Percentiles rank a stretch among this genome's conserved stretches.
phyloP scores from a whole-genome alignment of 192 early-diverging fungal genomes.

The Dimargaris cristalligena region DNA sequence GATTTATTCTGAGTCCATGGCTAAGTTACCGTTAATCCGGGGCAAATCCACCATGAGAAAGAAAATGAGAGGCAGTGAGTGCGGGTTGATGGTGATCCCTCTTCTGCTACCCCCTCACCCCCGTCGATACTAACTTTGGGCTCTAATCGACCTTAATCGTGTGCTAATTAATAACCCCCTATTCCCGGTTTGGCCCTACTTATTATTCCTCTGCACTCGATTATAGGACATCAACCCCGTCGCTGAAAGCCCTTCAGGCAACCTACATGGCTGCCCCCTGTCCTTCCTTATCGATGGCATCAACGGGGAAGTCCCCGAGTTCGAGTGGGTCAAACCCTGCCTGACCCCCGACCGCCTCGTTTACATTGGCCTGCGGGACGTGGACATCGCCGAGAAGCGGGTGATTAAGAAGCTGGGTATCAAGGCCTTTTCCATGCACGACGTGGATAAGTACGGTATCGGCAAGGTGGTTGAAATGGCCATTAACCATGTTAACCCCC shows the following conservation, averaged over 20 bases:
- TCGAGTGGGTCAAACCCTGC: constrained; percentile 66
- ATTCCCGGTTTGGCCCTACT: not conserved
- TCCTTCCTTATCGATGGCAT: constrained; percentile 76
- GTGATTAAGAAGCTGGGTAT: constrained; percentile 67
- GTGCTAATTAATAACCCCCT: too few species aligned
- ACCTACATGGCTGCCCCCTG: constrained; percentile 91
- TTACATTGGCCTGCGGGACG: constrained; percentile 92
- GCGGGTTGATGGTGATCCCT: too few species aligned
- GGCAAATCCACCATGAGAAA: too few species aligned
- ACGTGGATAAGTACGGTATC: constrained; percentile 89
- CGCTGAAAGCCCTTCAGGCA: constrained; percentile 68
- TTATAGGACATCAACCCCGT: constrained; percentile 77
- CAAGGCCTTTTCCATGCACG: constrained; percentile 91
- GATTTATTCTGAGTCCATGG: too few species aligned
- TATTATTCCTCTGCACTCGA: not conserved
- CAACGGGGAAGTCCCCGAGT: constrained; percentile 33
- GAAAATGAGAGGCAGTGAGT: too few species aligned
- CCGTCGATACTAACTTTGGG: too few species aligned
- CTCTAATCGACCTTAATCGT: too few species aligned
- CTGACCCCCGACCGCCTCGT: constrained; percentile 61
- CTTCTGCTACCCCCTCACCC: too few species aligned
- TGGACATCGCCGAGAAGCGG: constrained; percentile 76
- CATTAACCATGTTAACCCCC: constrained; percentile 67
- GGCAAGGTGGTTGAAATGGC: constrained; percentile 85
- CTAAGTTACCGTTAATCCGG: too few species aligned